Percentiles rank a stretch among this genome's conserved stretches.
These are phyloP conservation scores for Gastrodia elata DNA, from an alignment of 106 monocot species.

Conservation along the genomic window DNA sequence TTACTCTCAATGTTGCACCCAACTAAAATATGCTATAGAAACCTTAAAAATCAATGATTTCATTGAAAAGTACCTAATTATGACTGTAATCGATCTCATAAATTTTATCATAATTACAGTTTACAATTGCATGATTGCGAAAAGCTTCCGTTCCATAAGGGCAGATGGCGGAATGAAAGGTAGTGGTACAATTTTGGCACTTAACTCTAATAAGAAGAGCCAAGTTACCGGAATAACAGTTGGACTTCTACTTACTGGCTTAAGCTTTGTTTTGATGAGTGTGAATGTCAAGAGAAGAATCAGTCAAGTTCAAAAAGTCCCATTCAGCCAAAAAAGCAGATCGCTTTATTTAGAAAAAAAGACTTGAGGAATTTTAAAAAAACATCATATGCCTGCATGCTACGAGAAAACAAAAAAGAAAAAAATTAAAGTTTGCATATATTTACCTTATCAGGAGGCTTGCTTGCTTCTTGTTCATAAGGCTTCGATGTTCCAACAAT, in stretches of 20 bases:
- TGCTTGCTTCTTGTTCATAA: constrained; percentile 38
- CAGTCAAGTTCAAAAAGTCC: neutral
- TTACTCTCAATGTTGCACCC: neutral
- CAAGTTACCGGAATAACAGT: neutral
- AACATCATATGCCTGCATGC: neutral
- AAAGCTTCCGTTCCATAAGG: neutral
- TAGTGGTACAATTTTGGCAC: too few relatives aligned
- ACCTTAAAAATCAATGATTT: neutral
- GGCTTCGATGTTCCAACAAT: constrained; percentile 18
- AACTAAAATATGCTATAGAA: neutral
- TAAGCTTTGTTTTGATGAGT: neutral
- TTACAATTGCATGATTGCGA: neutral
- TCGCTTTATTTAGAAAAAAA: neutral
- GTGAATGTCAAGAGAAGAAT: neutral
- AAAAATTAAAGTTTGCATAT: neutral
- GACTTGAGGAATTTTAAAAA: neutral
- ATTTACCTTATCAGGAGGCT: constrained; percentile 36
- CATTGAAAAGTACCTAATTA: neutral
- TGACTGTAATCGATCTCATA: neutral
- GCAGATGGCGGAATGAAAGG: too few relatives aligned
- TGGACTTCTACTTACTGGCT: neutral
- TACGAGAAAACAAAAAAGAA: neutral
- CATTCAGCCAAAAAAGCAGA: neutral
- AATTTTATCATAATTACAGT: neutral
- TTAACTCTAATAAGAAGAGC: too few relatives aligned